These are phyloP conservation scores for Blastocystis sp. DNA, from an alignment of 352 stramenopile genomes.

Conservation along the genomic window DNA sequence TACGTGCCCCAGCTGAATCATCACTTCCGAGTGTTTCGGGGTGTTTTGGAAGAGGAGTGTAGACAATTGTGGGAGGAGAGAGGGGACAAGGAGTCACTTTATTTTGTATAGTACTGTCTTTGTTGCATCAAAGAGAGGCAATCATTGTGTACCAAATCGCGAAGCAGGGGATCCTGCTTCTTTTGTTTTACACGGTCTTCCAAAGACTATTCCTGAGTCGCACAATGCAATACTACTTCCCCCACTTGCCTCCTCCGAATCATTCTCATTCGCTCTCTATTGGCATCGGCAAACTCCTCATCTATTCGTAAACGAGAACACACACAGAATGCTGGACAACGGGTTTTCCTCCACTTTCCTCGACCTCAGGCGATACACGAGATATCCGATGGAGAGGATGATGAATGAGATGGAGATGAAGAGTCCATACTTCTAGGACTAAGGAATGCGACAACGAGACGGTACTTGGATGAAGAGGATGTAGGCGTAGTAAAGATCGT, in stretches of 20 bases:
- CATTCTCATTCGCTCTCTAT: not conserved
- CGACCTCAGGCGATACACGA: not conserved
- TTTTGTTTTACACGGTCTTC: not conserved
- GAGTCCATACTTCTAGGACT: conserved; percentile 25
- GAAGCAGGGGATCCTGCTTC: not conserved
- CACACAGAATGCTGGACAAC: not conserved
- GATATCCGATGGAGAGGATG: not conserved
- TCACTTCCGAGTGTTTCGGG: conserved; percentile 68
- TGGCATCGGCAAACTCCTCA: not conserved
- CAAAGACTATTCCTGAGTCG: not conserved
- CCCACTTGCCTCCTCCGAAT: not conserved
- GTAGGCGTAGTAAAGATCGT: conserved; percentile 22
- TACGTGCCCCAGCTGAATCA: conserved; percentile 53
- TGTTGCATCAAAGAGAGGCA: not conserved
- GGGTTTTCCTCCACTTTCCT: not conserved
- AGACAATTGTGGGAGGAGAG: conserved; percentile 20
- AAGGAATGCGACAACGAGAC: not conserved
- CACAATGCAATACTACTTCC: not conserved
- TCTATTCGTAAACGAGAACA: not conserved
- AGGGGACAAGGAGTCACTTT: not conserved
- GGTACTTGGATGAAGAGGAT: not conserved
- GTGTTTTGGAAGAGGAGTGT: conserved; percentile 53
- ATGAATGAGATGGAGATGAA: conserved; percentile 40
- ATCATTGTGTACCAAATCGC: no score
- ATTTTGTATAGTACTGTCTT: not conserved